Evolutionary conservation across 805 yeast genomes (phyloP).

Genomic region (Ogataea populi-albae): DNA sequence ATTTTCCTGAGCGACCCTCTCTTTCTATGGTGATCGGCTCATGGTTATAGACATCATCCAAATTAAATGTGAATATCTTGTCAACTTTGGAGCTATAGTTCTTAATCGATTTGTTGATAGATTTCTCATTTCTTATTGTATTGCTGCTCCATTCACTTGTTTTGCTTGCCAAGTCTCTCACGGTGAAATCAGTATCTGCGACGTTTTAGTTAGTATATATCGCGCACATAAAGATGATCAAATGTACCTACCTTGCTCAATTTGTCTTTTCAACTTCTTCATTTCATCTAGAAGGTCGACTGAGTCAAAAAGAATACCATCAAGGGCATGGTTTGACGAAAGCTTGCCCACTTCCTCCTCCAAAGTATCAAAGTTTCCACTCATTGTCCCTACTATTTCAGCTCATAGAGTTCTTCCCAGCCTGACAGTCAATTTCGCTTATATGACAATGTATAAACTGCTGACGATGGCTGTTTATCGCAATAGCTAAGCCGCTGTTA

Average conservation of each 20-base stretch:
- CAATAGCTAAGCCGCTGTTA: neutral
- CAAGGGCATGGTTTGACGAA: slow-evolving; percentile 26
- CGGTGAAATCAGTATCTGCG: slow-evolving; percentile 2
- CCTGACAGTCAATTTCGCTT: slow-evolving; percentile 11
- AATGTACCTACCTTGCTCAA: slow-evolving; percentile 15
- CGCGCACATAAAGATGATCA: no score
- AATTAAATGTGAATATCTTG: slow-evolving; percentile 23
- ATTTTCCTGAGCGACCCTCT: slow-evolving; percentile 8
- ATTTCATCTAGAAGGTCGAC: slow-evolving; percentile 25
- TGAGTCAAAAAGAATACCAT: slow-evolving; percentile 27
- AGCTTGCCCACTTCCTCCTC: slow-evolving; percentile 30
- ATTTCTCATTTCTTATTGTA: slow-evolving; percentile 31
- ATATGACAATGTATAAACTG: slow-evolving; percentile 10
- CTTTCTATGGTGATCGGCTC: slow-evolving; percentile 18
- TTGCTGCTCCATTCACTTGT: slow-evolving; percentile 24
- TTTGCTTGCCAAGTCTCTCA: slow-evolving; percentile 7
- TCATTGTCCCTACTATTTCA: no score
- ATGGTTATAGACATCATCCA: slow-evolving; percentile 26
- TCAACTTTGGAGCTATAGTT: slow-evolving; percentile 27
- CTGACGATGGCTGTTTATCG: neutral
- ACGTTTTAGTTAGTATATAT: no score
- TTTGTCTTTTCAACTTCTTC: slow-evolving; percentile 21
- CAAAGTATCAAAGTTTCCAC: slow-evolving; percentile 20
- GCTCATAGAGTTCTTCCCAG: no score
- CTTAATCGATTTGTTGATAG: slow-evolving; percentile 26